phyloP scores from a whole-genome alignment of 2,329 filamentous ascomycete genomes.

The Colletotrichum tropicale region DNA sequence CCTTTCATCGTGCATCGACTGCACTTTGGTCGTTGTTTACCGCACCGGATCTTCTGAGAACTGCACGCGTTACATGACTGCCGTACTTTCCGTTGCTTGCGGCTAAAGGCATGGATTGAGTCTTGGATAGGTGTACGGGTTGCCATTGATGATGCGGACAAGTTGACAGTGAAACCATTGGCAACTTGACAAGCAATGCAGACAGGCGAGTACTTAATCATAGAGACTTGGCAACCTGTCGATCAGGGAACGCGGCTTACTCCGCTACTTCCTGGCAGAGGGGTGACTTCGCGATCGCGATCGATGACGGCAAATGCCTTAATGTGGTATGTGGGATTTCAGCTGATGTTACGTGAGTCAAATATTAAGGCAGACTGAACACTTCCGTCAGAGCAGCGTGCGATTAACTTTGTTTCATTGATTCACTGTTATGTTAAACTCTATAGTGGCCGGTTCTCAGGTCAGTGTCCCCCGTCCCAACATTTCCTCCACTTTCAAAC shows the following conservation, averaged over 20 bases:
- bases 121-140: not conserved
- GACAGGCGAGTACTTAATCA: not conserved
- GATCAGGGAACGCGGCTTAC: not conserved
- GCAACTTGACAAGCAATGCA: not conserved
- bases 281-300: not conserved
- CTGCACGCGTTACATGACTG: constrained; percentile 4
- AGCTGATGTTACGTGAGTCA: not conserved
- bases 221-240: not conserved
- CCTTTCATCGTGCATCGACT: not conserved
- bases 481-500: not conserved
- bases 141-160: not conserved
- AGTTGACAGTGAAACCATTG: not conserved
- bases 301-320: not conserved
- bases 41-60: constrained; percentile 1
- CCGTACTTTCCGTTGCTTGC: not conserved
- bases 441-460: not conserved
- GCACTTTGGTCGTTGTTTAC: not conserved
- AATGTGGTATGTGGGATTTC: not conserved
- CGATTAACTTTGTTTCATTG: not conserved
- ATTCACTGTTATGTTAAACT: not conserved
- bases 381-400: not conserved
- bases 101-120: not conserved
- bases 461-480: not conserved
- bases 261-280: not conserved
- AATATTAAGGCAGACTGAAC: not conserved